Evolutionary conservation across 2,329 filamentous ascomycete genomes (phyloP).

Genomic region (Aspergillus viridinutans): DNA sequence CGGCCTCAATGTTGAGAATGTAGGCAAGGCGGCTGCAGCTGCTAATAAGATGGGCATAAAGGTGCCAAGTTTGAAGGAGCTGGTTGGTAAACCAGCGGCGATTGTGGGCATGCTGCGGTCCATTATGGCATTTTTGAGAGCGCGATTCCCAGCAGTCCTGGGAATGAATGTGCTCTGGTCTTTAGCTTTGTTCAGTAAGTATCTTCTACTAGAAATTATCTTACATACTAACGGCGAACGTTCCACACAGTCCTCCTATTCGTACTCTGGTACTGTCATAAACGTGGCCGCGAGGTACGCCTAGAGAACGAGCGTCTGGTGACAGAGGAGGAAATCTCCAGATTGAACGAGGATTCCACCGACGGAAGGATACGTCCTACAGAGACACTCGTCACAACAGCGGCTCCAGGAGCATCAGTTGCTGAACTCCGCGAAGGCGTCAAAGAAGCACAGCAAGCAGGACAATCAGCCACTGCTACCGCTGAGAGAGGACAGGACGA

Average conservation of each 20-base stretch:
- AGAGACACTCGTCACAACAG: slow-evolving; percentile 39
- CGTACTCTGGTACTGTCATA: slow-evolving; percentile 97
- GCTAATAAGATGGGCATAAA: slow-evolving; percentile 64
- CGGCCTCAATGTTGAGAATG: slow-evolving; percentile 55
- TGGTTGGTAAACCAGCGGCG: slow-evolving; percentile 83
- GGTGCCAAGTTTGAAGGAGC: slow-evolving; percentile 68
- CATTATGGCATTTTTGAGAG: slow-evolving; percentile 84
- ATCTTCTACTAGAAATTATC: not conserved
- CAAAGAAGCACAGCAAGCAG: slow-evolving; percentile 34
- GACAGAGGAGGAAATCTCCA: slow-evolving; percentile 41
- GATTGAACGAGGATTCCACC: slow-evolving; percentile 34
- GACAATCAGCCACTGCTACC: slow-evolving; percentile 21
- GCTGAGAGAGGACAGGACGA: slow-evolving; percentile 7
- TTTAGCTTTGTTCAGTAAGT: slow-evolving; percentile 78
- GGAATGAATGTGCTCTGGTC: slow-evolving; percentile 91
- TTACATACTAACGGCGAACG: slow-evolving; percentile 1
- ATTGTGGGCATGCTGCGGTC: slow-evolving; percentile 78
- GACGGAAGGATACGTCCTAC: slow-evolving; percentile 31
- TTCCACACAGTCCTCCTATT: slow-evolving; percentile 70
- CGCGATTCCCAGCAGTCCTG: slow-evolving; percentile 84
- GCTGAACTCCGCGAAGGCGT: slow-evolving; percentile 40
- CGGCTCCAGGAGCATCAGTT: slow-evolving; percentile 36
- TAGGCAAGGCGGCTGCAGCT: slow-evolving; percentile 50
- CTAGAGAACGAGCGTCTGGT: slow-evolving; percentile 59
- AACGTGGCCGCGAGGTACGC: slow-evolving; percentile 81